Base-by-base conservation (phyloP, 2,329 filamentous ascomycete species). In the Stemphylium lycopersici region DNA sequence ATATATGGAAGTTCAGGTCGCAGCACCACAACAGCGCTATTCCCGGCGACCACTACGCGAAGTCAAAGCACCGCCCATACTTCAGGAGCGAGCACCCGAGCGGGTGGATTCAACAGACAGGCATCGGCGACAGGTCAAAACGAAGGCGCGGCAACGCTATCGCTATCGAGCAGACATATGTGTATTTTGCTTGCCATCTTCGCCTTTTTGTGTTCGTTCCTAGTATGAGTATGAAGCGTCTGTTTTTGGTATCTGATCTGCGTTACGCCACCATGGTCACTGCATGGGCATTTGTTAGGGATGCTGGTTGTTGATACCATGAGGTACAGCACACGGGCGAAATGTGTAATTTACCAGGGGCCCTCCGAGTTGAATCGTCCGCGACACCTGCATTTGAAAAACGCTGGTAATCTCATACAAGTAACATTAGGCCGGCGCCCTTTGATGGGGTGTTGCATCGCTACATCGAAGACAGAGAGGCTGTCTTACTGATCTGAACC, bases 41-140 rank as follows among this genome's bases (percentile, higher is more conserved):
- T 78, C 55, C 75, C 76, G 5, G 76, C 75, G 1, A 74, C 73
- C 3, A 71, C 67, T 18, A 74, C 73, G 1, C 55, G 51, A 32
- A 44, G 37, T 5, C 51, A 48, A 29, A 57, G 38, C 6, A 40
- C 48, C 3, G 63, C 63, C 0, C 18, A 16, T 3, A 47, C 54
- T 4, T 48, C 52, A 8, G 41, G 46, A 18, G 52, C 67, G n/a
- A 66, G 56, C 7, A 63, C 56, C 18, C 58, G 66, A 5, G 52
- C 59, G 16, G 58, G 58, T 45, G 51, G 53, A 41, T 29, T 29
- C 29, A 39, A 57, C 13, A 53, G 53, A 16, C 53, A 59, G 31
- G 58, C 54, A 6, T 46, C 45, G 18, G 37, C 58, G 15, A 63
- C 61, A 5, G 52, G 53, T 40, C 34, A 20, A 29, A 49, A 39